These are phyloP conservation scores for Gaertneriomyces sp. DNA, from an alignment of 192 early-diverging fungal species.

Conservation along the genomic window DNA sequence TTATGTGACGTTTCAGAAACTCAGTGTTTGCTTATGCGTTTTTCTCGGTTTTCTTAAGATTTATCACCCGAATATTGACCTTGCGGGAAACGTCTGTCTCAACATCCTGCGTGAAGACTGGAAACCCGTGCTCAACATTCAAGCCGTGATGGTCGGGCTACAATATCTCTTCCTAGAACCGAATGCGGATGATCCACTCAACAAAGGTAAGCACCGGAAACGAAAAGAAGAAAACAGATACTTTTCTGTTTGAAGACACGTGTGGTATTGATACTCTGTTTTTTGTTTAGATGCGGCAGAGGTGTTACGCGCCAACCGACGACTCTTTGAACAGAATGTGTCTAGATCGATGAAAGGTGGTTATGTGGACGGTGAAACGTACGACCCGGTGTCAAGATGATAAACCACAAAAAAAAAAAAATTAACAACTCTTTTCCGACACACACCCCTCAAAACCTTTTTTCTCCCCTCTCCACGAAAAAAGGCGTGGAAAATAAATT, in stretches of 20 bases:
- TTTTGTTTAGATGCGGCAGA: slow-evolving; percentile 69
- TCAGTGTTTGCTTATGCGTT: background rate
- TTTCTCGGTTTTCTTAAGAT: slow-evolving; percentile 51
- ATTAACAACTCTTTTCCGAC: too few relatives aligned
- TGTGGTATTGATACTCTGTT: background rate
- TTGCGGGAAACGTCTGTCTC: slow-evolving; percentile 93
- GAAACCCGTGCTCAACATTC: slow-evolving; percentile 96
- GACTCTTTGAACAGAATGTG: slow-evolving; percentile 74
- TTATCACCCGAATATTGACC: slow-evolving; percentile 97
- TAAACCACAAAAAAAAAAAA: too few relatives aligned
- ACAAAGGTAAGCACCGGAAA: slow-evolving; percentile 62
- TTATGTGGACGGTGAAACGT: slow-evolving; percentile 60
- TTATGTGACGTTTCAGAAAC: background rate
- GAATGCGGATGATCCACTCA: slow-evolving; percentile 95
- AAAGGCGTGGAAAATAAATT: background rate
- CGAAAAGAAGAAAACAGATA: too few relatives aligned
- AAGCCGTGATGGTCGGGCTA: slow-evolving; percentile 84
- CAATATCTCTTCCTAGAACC: slow-evolving; percentile 91
- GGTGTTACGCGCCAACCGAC: slow-evolving; percentile 66
- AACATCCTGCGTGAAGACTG: slow-evolving; percentile 98
- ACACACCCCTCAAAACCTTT: too few relatives aligned
- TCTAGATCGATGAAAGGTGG: slow-evolving; percentile 73
- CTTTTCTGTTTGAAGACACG: background rate
- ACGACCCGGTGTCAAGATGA: slow-evolving; percentile 26
- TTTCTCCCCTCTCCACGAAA: background rate